These are phyloP conservation scores for Neospora caninum DNA, from an alignment of 169 alveolate species.

Conservation along the genomic window DNA sequence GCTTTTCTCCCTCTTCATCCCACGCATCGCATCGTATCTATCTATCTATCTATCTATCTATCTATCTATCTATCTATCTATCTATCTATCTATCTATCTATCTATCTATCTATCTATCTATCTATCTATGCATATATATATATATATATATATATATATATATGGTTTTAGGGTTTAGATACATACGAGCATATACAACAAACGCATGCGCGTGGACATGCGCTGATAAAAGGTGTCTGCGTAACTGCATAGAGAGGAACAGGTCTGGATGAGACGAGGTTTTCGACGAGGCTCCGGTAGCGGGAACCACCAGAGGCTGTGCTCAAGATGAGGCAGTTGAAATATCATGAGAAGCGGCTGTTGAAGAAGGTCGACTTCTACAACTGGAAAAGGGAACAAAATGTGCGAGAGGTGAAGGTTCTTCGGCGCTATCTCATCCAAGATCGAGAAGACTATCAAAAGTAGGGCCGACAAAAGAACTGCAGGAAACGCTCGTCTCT, in stretches of 20 bases:
- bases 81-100: not conserved
- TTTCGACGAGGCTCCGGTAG: no score
- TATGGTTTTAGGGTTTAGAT: not conserved
- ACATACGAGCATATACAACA: no score
- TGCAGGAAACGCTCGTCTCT: not conserved
- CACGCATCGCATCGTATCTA: no score
- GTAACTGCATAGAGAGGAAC: no score
- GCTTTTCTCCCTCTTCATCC: not conserved
- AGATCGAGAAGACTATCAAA: constrained; percentile 96
- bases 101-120: not conserved
- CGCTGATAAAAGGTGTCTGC: no score
- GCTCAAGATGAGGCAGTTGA: constrained; percentile 94
- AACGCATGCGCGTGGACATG: no score
- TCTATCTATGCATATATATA: not conserved
- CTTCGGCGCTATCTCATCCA: constrained; percentile 93
- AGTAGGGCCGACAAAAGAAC: constrained; percentile 60
- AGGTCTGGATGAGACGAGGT: not conserved
- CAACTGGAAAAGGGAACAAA: constrained; percentile 94
- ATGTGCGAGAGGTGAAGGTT: constrained; percentile 91
- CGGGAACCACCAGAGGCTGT: no score
- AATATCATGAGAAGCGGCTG: constrained; percentile 96
- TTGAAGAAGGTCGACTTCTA: constrained; percentile 94
- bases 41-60: not conserved
- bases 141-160: not conserved
- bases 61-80: no score